Evolutionary conservation across 352 stramenopile genomes (phyloP).

Genomic region (Pilasporangium apinafurcum): DNA sequence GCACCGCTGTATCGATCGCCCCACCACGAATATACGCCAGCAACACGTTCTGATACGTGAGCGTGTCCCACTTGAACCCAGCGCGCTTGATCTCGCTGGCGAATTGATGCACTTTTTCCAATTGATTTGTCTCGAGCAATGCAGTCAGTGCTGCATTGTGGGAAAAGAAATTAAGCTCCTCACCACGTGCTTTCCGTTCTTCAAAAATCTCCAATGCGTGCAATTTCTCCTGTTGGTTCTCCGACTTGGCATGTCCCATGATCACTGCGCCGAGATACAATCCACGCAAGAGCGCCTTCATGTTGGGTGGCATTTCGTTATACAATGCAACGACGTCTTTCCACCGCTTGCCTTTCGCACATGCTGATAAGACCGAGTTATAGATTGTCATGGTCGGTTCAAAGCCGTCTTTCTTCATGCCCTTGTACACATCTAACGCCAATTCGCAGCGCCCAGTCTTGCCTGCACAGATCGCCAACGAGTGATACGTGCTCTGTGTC

Average conservation of each 20-base stretch:
- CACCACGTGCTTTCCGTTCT: slow-evolving; percentile 17
- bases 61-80: slow-evolving; percentile 54
- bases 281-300: slow-evolving; percentile 26
- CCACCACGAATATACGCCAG: slow-evolving; percentile 55
- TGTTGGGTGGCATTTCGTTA: slow-evolving; percentile 38
- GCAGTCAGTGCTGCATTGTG: slow-evolving; percentile 63
- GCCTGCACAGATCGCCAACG: slow-evolving; percentile 65
- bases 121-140: slow-evolving; percentile 44
- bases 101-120: slow-evolving; percentile 48
- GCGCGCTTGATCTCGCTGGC: slow-evolving; percentile 54
- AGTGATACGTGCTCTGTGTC: slow-evolving; percentile 77
- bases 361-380: slow-evolving; percentile 76
- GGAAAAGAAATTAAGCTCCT: slow-evolving; percentile 61
- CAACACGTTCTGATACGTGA: slow-evolving; percentile 63
- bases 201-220: slow-evolving; percentile 55
- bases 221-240: slow-evolving; percentile 19
- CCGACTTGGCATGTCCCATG: slow-evolving; percentile 68
- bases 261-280: slow-evolving; percentile 63
- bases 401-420: slow-evolving; percentile 43
- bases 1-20: slow-evolving; percentile 50
- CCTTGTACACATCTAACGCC: slow-evolving; percentile 50
- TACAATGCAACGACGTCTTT: slow-evolving; percentile 56
- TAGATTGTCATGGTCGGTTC: slow-evolving; percentile 61
- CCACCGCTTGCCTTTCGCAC: slow-evolving; percentile 73
- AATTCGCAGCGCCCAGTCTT: slow-evolving; percentile 75